A percentile compares a stretch with the other conserved stretches of the same genome.
Conservation (phyloP, 345 rosid species). For the Hevea brasiliensis region DNA sequence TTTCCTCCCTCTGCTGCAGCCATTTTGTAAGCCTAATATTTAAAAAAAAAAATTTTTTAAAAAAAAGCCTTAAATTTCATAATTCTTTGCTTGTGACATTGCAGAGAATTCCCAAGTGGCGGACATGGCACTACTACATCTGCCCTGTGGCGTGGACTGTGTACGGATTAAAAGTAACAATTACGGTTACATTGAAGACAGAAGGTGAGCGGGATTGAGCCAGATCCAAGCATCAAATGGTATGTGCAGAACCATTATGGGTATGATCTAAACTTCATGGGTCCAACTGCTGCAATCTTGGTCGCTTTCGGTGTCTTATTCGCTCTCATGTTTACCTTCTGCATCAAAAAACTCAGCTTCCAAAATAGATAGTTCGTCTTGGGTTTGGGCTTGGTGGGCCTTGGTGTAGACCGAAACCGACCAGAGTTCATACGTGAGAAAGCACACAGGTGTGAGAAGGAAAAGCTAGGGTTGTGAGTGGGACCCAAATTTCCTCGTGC, state of each 20-base stretch:
- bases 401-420: too few species aligned
- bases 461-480: neutral
- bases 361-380: neutral
- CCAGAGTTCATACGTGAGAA: neutral
- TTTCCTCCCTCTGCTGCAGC: neutral
- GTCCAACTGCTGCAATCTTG: constrained; percentile 10
- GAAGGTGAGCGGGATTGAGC: neutral
- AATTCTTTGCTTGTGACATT: neutral
- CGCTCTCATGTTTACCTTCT: neutral
- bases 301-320: constrained; percentile 1
- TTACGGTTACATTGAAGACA: constrained; percentile 5
- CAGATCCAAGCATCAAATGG: neutral
- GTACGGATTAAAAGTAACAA: constrained; percentile 5
- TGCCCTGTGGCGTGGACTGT: constrained; percentile 17
- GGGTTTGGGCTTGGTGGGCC: neutral
- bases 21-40: too few species aligned
- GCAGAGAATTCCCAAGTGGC: constrained; percentile 17
- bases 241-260: constrained; percentile 11
- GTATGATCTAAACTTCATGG: constrained; percentile 10
- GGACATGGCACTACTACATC: constrained; percentile 15
- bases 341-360: constrained; percentile 8
- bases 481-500: too few species aligned
- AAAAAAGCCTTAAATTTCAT: too few species aligned
- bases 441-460: too few species aligned
- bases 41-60: too few species aligned